Evolutionary conservation across 2,329 filamentous ascomycete genomes (phyloP).

Genomic region (Fusarium anthophilum): DNA sequence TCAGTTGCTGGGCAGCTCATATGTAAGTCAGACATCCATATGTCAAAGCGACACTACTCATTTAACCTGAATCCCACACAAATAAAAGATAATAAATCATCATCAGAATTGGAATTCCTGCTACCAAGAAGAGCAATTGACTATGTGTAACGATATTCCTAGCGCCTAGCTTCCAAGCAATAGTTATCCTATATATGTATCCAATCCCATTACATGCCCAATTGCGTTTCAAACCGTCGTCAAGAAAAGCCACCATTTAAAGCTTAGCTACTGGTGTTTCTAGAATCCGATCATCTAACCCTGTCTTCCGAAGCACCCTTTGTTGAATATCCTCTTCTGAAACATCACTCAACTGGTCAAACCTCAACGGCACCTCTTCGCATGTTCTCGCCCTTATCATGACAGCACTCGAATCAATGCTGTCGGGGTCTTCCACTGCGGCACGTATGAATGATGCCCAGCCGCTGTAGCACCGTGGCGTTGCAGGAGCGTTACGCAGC

Average conservation of each 20-base stretch:
- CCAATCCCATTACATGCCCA: not conserved
- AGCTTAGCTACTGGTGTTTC: conserved; percentile 43
- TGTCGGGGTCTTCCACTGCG: conserved; percentile 49
- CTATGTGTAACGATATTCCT: not conserved
- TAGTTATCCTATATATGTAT: not conserved
- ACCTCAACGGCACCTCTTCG: conserved; percentile 57
- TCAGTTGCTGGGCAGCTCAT: conserved; percentile 3
- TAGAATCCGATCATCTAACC: conserved; percentile 11
- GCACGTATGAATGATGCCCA: conserved; percentile 66
- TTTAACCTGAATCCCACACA: not conserved
- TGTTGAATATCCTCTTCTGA: conserved; percentile 55
- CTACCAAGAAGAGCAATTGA: not conserved
- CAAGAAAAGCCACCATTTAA: conserved; percentile 21
- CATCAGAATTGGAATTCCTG: not conserved
- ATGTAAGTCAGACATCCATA: not conserved
- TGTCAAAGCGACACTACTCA: not conserved
- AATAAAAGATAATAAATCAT: not conserved
- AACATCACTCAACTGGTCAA: conserved; percentile 54
- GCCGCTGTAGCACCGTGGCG: conserved; percentile 61
- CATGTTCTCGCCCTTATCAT: conserved; percentile 61
- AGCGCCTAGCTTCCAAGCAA: not conserved
- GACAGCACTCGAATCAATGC: conserved; percentile 53
- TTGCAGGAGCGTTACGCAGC: conserved; percentile 56
- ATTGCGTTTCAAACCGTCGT: not conserved
- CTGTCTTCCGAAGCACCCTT: conserved; percentile 47